Base-by-base conservation (phyloP, 2,329 filamentous ascomycete genomes). In the Diplodia corticola region DNA sequence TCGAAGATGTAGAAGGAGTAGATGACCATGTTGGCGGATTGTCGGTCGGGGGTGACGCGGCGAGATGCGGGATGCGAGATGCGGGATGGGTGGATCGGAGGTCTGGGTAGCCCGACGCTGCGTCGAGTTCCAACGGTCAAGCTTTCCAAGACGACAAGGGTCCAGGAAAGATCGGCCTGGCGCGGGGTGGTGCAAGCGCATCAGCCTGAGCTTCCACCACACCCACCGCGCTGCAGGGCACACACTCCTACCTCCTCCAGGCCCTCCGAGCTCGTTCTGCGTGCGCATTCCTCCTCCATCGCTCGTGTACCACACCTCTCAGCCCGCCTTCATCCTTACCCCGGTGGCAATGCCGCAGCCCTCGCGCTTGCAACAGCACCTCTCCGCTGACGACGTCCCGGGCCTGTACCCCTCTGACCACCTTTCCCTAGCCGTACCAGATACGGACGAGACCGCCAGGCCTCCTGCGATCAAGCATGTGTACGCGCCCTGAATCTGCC, bases 1-100 rank as follows among this genome's bases (percentile, higher is more conserved):
- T 99, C 95, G 78, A 99, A 99, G 77, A 99, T 97, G 84, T 97
- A 97, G 81, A 99, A 97, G 68, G 93, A 93, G 82, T 96, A 98
- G 79, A 98, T 91, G 68, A 91, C 89, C 95, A 99, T 98, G 76
- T 72, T 82, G 78, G 35, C 48, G 37, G 44, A 26, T 37, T 33
- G 15, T 63, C 53, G 57, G 26, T 12, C 12, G 48, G 37, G 20
- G 28, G 12, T 37, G 54, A 33, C n/a, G 46, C 28, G 30, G 44
- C 59, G 28, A 35, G 48, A 49, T 63, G 55, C 37, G 55, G 37
- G 55, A 35, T 37, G 33, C 26, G 17, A 33, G 51, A 53, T 30
- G 49, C 53, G 53, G 53, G 33, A 57, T 22, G 53, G 37, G 44
- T 49, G 57, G 57, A 49, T 61, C 57, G 57, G 57, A 49, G 57